Conservation (phyloP, 2,329 filamentous ascomycete species). For the Alternaria arborescens region DNA sequence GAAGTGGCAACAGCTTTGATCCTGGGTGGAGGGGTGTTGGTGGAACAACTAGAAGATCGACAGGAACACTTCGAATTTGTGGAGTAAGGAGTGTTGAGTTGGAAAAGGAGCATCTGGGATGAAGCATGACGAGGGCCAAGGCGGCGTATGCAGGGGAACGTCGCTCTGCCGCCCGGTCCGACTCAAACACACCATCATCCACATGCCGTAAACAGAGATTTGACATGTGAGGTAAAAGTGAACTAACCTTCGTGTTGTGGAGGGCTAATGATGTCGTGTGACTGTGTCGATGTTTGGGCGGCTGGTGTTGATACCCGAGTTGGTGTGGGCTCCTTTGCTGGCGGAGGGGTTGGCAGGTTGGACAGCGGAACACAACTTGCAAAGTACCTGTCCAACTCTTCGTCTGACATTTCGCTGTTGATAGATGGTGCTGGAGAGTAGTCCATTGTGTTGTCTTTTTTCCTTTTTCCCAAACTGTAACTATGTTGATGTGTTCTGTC, state of each 20-base stretch:
- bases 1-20: conserved; percentile 3
- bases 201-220: conserved; percentile 24
- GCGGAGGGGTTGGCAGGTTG: conserved; percentile 53
- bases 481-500: conserved; percentile 8
- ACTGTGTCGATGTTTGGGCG: conserved; percentile 6
- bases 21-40: conserved; percentile 17
- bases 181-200: conserved; percentile 27
- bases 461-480: neutral
- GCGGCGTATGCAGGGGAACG: conserved; percentile 31
- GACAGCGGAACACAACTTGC: conserved; percentile 51
- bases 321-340: conserved; percentile 37
- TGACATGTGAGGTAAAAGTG: conserved; percentile 17
- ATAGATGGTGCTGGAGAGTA: conserved; percentile 38
- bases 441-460: conserved; percentile 28
- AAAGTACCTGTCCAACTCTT: conserved; percentile 52
- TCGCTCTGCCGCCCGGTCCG: conserved; percentile 23
- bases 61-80: conserved; percentile 26
- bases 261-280: conserved; percentile 15
- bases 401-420: conserved; percentile 47
- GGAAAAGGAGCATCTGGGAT: conserved; percentile 12
- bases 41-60: conserved; percentile 26
- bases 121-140: conserved; percentile 24
- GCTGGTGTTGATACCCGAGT: conserved; percentile 15
- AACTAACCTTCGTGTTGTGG: conserved; percentile 45
- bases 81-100: conserved; percentile 14